Percentiles rank a stretch among this genome's conserved stretches.
These are phyloP conservation scores for Eutrema salsugineum DNA, from an alignment of 441 rosid genomes.

Conservation along the genomic window DNA sequence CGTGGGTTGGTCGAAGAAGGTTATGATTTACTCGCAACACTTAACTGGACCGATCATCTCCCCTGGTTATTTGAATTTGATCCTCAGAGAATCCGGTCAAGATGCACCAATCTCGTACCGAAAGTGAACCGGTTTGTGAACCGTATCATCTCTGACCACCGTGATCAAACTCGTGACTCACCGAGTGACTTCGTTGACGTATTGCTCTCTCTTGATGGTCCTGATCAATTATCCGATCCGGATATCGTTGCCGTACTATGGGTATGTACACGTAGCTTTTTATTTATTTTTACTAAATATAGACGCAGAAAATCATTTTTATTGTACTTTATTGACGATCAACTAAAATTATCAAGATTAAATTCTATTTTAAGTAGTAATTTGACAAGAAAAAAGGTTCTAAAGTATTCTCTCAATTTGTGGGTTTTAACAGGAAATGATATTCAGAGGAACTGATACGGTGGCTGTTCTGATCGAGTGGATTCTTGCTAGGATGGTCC, in stretches of 20 bases:
- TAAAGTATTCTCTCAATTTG: background rate
- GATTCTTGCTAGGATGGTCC: constrained; percentile 66
- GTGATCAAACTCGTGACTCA: constrained; percentile 24
- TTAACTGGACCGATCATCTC: constrained; percentile 86
- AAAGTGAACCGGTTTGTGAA: constrained; percentile 67
- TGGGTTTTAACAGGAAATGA: constrained; percentile 47
- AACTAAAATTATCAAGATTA: background rate
- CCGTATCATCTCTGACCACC: constrained; percentile 61
- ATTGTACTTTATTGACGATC: background rate
- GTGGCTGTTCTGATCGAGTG: constrained; percentile 69
- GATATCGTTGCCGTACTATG: constrained; percentile 89
- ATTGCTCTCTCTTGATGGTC: constrained; percentile 57
- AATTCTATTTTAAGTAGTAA: constrained; percentile 2
- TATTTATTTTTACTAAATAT: background rate
- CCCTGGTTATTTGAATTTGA: constrained; percentile 68
- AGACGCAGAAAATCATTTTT: background rate
- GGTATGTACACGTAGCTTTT: constrained; percentile 45
- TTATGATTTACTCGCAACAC: constrained; percentile 60
- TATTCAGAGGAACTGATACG: constrained; percentile 69
- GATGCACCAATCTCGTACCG: constrained; percentile 70
- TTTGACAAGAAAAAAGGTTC: background rate
- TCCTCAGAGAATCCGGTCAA: constrained; percentile 63
- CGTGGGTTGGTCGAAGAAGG: constrained; percentile 73
- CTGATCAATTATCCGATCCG: constrained; percentile 54
- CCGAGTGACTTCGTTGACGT: constrained; percentile 76